A percentile compares a stretch with the other conserved stretches of the same genome.
These are phyloP conservation scores for Stagonosporopsis chrysanthemi DNA, from an alignment of 2,329 filamentous ascomycete species.

Conservation along the genomic window DNA sequence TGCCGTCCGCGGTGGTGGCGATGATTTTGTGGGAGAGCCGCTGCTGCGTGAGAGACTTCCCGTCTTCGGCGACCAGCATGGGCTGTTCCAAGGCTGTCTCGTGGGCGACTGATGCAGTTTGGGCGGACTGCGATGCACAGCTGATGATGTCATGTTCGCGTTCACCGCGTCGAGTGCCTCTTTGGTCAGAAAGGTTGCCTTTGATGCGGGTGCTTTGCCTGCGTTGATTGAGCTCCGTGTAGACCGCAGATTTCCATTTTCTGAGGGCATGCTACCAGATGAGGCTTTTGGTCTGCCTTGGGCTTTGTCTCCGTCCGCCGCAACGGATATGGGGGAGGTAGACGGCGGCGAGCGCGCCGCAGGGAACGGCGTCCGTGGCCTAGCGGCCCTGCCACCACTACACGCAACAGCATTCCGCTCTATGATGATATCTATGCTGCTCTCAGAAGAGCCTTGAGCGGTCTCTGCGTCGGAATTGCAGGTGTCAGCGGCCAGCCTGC, in stretches of 20 bases:
- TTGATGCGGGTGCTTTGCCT: slow-evolving; percentile 20
- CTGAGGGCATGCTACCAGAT: slow-evolving; percentile 20
- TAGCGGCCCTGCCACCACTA: slow-evolving; percentile 10
- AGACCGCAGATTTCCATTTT: slow-evolving; percentile 27
- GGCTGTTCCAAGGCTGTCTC: slow-evolving; percentile 32
- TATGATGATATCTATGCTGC: slow-evolving; percentile 1
- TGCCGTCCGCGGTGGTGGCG: slow-evolving; percentile 27
- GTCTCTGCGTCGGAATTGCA: slow-evolving; percentile 16
- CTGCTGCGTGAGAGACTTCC: slow-evolving; percentile 21
- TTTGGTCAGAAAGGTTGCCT: slow-evolving; percentile 39
- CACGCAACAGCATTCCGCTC: slow-evolving; percentile 1
- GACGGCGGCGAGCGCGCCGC: slow-evolving; percentile 31
- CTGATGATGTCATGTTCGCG: slow-evolving; percentile 24
- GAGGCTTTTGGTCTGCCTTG: slow-evolving; percentile 29
- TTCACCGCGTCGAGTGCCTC: slow-evolving; percentile 35
- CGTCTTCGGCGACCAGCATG: slow-evolving; percentile 24
- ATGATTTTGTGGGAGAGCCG: slow-evolving; percentile 20
- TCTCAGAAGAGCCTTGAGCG: slow-evolving; percentile 10
- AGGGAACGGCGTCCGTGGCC: slow-evolving; percentile 40
- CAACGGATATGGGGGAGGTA: slow-evolving; percentile 28
- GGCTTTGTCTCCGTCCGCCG: slow-evolving; percentile 34
- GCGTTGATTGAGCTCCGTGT: slow-evolving; percentile 30
- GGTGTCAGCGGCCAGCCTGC: slow-evolving; percentile 1
- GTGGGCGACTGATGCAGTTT: slow-evolving; percentile 25
- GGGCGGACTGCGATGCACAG: slow-evolving; percentile 17